Conservation (phyloP, 306 rosid species). For the Hippophae tibetana region DNA sequence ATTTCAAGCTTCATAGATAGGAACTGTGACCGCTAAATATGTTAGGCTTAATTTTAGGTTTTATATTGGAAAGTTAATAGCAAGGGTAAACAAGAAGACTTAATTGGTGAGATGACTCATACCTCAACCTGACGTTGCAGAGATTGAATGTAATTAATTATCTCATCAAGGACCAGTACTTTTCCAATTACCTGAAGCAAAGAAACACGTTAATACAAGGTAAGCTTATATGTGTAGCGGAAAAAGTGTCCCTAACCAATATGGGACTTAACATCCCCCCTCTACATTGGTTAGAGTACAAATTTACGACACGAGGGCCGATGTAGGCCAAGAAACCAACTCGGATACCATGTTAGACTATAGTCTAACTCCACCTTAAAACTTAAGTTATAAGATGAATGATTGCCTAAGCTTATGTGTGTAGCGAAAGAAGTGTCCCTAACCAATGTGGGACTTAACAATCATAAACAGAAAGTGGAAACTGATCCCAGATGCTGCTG, state of each 20-base stretch:
- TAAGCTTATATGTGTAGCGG: too few species aligned
- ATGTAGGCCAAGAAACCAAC: too few species aligned
- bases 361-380: too few species aligned
- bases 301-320: too few species aligned
- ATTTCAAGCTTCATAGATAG: slow-evolving; percentile 95
- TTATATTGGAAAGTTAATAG: not conserved
- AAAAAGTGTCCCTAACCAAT: too few species aligned
- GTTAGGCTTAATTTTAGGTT: slow-evolving; percentile 4
- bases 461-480: slow-evolving; percentile 3
- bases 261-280: too few species aligned
- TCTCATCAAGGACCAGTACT: slow-evolving; percentile 90
- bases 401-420: too few species aligned
- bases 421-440: too few species aligned
- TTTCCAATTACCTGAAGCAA: slow-evolving; percentile 79
- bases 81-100: slow-evolving; percentile 1
- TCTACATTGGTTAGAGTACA: too few species aligned
- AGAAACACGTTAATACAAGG: not conserved
- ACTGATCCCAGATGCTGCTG: not conserved
- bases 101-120: slow-evolving; percentile 9
- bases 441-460: too few species aligned
- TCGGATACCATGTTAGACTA: too few species aligned
- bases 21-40: slow-evolving; percentile 48
- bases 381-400: too few species aligned
- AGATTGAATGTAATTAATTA: slow-evolving; percentile 86
- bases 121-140: slow-evolving; percentile 93